Evolutionary conservation across 2,329 filamentous ascomycete species (phyloP), one percentile per base, ranked within the genome.

Genomic region (Didymella keratinophila): DNA sequence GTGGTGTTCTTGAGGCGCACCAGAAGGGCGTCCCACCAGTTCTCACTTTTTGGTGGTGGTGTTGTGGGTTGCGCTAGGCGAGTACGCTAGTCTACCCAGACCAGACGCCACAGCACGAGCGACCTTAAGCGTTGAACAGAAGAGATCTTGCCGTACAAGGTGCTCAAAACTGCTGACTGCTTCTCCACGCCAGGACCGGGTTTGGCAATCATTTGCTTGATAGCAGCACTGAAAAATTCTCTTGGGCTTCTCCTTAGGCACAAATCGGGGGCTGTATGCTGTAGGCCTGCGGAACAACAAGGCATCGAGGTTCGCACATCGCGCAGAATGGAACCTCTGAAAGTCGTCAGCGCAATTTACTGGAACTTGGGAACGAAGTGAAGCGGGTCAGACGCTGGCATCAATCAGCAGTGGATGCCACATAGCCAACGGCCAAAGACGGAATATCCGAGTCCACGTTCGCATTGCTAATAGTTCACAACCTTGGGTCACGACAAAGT

Each of bases 1-100:
- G 16, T 28, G 11, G 8, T 2, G 14, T 45, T 28, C 32, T 39
- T 32, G 18, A 45, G 27, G 37, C 23, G 27, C 20, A 14, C 47
- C n/a, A 32, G 32, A 14, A 14, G 11, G 47, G 39, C 41, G 63
- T 67, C 62, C 67, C 67, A 68, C 67, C 57, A 45, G 64, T 69
- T 65, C 64, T 60, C 64, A 51, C 56, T 46, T 57, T 54, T 50
- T 47, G 48, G 34, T 46, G 50, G 46, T 56, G 46, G 20, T 58
- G 20, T 46, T 58, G 58, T 54, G 43, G 30, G 45, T 48, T 51
- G 45, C 60, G 59, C 60, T 68, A 69, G 52, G 52, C 56, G 52
- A 58, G 56, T 47, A 49, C 47, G 44, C 50, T 37, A 55, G 50
- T 50, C 50, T 44, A 25, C 41, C 43, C 43, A 47, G 49, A 62